phyloP scores from a whole-genome alignment of 495 filamentous ascomycete species.

The Rhizodiscina lignyota region DNA sequence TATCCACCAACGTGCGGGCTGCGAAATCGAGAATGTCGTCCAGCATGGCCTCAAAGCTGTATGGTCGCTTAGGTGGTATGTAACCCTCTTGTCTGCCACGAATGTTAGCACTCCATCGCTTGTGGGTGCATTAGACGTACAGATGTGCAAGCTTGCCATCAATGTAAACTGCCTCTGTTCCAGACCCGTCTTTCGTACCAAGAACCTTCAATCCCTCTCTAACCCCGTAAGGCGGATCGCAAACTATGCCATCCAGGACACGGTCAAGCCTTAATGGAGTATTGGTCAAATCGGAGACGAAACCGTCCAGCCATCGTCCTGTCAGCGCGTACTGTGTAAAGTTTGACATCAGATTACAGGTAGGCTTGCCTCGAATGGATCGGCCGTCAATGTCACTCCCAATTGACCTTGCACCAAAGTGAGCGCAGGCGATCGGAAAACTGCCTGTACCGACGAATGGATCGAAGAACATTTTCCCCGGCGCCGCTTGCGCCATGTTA shows the following conservation, averaged over 20 bases:
- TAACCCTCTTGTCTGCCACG: conserved; percentile 50
- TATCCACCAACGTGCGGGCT: conserved; percentile 56
- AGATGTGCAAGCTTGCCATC: conserved; percentile 56
- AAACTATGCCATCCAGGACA: conserved; percentile 81
- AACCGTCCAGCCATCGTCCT: conserved; percentile 49
- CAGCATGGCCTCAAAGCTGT: conserved; percentile 78
- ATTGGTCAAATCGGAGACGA: conserved; percentile 80
- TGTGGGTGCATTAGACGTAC: conserved; percentile 28
- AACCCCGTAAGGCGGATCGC: conserved; percentile 96
- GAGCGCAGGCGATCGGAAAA: conserved; percentile 70
- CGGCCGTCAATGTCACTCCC: conserved; percentile 91
- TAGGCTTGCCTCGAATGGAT: conserved; percentile 54
- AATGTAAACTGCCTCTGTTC: conserved; percentile 42
- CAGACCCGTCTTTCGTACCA: conserved; percentile 49
- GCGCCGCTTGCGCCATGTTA: conserved; percentile 69
- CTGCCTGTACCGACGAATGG: conserved; percentile 91
- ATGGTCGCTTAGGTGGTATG: conserved; percentile 77
- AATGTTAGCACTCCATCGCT: conserved; percentile 1
- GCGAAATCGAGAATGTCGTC: conserved; percentile 80
- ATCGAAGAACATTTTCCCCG: conserved; percentile 76
- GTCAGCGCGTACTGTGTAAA: conserved; percentile 68
- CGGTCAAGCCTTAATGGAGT: conserved; percentile 44
- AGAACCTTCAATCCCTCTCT: conserved; percentile 81
- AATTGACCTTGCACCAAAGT: conserved; percentile 67
- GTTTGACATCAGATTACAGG: conserved; percentile 48